Evolutionary conservation across 2,329 filamentous ascomycete species (phyloP), one percentile per base, ranked within the genome.

Genomic region (Penicillium sp.): DNA sequence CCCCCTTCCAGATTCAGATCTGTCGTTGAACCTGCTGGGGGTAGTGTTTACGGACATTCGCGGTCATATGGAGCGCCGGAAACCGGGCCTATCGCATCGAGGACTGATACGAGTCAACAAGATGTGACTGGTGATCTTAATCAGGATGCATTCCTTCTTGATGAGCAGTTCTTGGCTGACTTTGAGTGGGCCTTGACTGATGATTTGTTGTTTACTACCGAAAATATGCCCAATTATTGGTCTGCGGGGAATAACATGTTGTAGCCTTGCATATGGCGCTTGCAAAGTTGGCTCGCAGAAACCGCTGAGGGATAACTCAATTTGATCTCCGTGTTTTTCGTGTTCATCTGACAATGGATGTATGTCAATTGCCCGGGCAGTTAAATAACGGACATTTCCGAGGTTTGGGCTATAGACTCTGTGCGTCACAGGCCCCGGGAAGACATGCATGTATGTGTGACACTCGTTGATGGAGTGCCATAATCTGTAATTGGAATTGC

Each of bases 141-240:
- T 29, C 65, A 65, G 16, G 65, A 70, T 33, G 55, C 66, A 5
- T 52, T 67, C 19, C 59, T 62, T 13, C 66, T 74, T n/a, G 69
- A 75, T 45, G 74, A 76, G 22, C 67, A 74, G 39, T 75, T 76
- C 48, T 61, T 76, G 4, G 67, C 72, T 0, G 72, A 76, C 51
- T 72, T 76, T 21, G 74, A 76, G 51, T 76, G 74, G 74, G 68
- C 72, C 3, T 55, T 75, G 13, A 63, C 65, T 3, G 70, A 73
- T 27, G 71, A 73, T 49, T 62, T 56, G 14, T 42, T 73, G 6
- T 65, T 71, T 39, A 63, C 67, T 1, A 33, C 66, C 21, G 71
- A 68, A n/a, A 59, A 61, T 5, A 65, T 67, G 19, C 59, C 60
- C 3, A 54, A 63, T 16, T 61, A 60, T 19, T 72, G 65, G 65